Percentiles rank a stretch among this genome's conserved stretches.
These are phyloP conservation scores for Diplodia intermedia DNA, from an alignment of 2,329 filamentous ascomycete genomes.

Conservation along the genomic window DNA sequence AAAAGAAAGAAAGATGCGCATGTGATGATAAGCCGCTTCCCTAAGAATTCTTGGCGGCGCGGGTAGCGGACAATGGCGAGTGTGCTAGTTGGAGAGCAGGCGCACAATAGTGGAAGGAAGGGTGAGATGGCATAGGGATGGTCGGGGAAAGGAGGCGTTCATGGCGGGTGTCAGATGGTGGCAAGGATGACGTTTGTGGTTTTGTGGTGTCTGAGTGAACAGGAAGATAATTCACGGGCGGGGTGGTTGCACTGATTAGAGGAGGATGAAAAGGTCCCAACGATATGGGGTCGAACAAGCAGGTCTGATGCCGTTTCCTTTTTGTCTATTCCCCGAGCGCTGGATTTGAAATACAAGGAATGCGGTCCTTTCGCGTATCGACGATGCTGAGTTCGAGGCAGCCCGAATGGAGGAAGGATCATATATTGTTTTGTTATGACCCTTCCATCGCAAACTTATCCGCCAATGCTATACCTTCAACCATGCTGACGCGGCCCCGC, in stretches of 20 bases:
- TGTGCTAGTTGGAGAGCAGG: neutral
- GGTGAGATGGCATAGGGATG: neutral
- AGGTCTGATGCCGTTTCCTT: neutral
- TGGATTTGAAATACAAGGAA: neutral
- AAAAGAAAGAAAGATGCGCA: no score
- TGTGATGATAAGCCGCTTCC: no score
- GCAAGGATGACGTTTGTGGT: neutral
- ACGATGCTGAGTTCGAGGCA: neutral
- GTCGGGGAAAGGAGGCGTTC: neutral
- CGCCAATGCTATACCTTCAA: neutral
- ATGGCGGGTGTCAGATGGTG: neutral
- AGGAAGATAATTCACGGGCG: neutral
- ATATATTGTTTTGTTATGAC: neutral
- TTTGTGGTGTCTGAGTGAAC: neutral
- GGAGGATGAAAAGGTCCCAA: neutral
- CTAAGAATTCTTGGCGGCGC: neutral
- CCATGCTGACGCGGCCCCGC: constrained; percentile 8
- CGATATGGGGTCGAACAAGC: neutral
- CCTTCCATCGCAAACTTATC: neutral
- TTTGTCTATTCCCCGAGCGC: neutral
- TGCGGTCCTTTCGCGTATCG: neutral
- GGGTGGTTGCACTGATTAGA: neutral
- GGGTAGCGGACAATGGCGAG: neutral
- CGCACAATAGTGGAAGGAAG: neutral
- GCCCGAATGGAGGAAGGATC: neutral